phyloP scores from a whole-genome alignment of 2,329 filamentous ascomycete genomes.

The Colletotrichum graminicola region DNA sequence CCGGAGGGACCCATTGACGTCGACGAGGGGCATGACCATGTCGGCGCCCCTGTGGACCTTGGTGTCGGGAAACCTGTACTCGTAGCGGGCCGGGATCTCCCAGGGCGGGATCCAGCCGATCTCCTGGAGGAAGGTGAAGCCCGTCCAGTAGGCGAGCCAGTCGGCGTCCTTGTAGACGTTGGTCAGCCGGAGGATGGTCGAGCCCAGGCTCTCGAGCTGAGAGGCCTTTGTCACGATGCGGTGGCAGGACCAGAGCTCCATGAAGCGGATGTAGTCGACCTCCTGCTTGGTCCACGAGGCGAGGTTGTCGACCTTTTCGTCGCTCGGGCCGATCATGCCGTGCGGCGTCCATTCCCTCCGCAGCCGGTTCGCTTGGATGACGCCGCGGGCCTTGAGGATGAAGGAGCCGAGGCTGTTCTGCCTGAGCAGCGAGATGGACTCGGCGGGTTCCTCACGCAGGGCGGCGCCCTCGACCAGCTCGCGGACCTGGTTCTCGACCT shows the following conservation, averaged over 20 bases:
- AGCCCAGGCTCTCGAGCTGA: slow-evolving; percentile 51
- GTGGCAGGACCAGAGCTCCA: slow-evolving; percentile 73
- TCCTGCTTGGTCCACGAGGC: slow-evolving; percentile 62
- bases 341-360: slow-evolving; percentile 62
- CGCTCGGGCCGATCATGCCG: slow-evolving; percentile 61
- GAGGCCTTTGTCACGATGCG: slow-evolving; percentile 39
- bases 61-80: slow-evolving; percentile 65
- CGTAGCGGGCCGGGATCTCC: slow-evolving; percentile 76
- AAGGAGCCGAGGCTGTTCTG: slow-evolving; percentile 59
- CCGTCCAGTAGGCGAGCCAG: slow-evolving; percentile 59
- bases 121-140: slow-evolving; percentile 80
- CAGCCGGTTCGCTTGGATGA: slow-evolving; percentile 65
- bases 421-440: slow-evolving; percentile 39
- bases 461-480: slow-evolving; percentile 60
- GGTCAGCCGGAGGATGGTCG: slow-evolving; percentile 72
- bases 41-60: slow-evolving; percentile 58
- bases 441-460: slow-evolving; percentile 25
- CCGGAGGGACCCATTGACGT: slow-evolving; percentile 50
- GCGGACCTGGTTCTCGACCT: slow-evolving; percentile 65
- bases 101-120: slow-evolving; percentile 78
- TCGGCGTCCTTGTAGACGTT: slow-evolving; percentile 68
- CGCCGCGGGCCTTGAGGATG: slow-evolving; percentile 59
- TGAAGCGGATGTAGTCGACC: slow-evolving; percentile 71
- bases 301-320: slow-evolving; percentile 33
- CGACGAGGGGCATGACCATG: slow-evolving; percentile 53